A percentile compares a stretch with the other conserved stretches of the same genome.
Conservation (phyloP, 306 rosid genomes). For the Vigna trinervia region DNA sequence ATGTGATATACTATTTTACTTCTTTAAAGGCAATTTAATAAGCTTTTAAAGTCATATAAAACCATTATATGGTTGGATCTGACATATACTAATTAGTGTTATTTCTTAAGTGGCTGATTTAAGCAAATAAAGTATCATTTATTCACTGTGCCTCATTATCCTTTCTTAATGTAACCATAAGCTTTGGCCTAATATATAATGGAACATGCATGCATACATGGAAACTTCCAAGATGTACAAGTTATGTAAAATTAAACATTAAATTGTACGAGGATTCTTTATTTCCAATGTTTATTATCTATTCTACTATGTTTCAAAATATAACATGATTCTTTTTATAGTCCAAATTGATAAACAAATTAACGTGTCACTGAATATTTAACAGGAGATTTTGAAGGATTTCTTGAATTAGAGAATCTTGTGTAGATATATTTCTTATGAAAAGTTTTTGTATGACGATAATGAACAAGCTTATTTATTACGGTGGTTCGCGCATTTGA, state of each 20-base stretch:
- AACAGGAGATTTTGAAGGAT: background rate
- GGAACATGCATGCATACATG: slow-evolving; percentile 45
- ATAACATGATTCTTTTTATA: background rate
- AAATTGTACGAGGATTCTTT: slow-evolving; percentile 50
- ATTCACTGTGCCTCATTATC: slow-evolving; percentile 38
- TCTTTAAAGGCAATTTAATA: slow-evolving; percentile 35
- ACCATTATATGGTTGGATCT: slow-evolving; percentile 48
- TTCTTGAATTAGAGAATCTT: background rate
- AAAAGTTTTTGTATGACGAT: background rate
- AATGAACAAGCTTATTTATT: background rate
- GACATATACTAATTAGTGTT: slow-evolving; percentile 42
- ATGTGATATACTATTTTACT: slow-evolving; percentile 43
- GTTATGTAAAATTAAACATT: slow-evolving; percentile 36
- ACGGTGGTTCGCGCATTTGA: background rate
- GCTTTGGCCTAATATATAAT: slow-evolving; percentile 25
- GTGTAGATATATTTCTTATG: background rate
- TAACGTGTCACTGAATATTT: background rate
- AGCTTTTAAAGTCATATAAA: slow-evolving; percentile 40
- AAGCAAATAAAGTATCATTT: slow-evolving; percentile 43
- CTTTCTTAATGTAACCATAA: slow-evolving; percentile 46
- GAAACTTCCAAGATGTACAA: slow-evolving; percentile 31
- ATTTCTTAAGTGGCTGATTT: slow-evolving; percentile 43
- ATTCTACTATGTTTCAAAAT: slow-evolving; percentile 7
- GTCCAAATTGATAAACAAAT: slow-evolving; percentile 11
- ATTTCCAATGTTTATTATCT: background rate